Percentiles rank a stretch among this genome's conserved stretches.
Evolutionary conservation across 1,284 basidiomycete species (phyloP).

Genomic region (Termitomyces sp.): DNA sequence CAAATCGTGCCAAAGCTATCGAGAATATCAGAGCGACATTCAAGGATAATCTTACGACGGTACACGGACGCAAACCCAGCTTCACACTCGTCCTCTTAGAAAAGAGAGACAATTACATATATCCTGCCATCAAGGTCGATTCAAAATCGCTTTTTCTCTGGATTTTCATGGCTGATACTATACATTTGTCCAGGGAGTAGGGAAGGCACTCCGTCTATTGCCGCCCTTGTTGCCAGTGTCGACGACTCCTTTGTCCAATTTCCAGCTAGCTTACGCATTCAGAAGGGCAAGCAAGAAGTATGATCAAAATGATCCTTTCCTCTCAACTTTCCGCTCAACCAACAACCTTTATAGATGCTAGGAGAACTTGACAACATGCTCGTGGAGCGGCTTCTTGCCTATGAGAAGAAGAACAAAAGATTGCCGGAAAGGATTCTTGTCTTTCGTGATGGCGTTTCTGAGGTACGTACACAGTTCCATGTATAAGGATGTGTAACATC

Average conservation of each 20-base stretch:
- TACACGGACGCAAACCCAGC: constrained; percentile 35
- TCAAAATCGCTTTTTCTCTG: neutral
- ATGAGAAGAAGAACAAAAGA: constrained; percentile 44
- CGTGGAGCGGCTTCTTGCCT: constrained; percentile 58
- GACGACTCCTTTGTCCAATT: constrained; percentile 67
- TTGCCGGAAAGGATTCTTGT: constrained; percentile 64
- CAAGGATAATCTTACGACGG: constrained; percentile 23
- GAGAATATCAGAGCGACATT: constrained; percentile 37
- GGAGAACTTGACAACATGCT: constrained; percentile 62
- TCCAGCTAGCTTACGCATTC: constrained; percentile 62
- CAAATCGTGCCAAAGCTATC: constrained; percentile 38
- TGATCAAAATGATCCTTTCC: no score
- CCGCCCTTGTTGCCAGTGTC: constrained; percentile 69
- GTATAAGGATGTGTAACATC: constrained; percentile 2
- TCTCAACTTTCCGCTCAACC: neutral
- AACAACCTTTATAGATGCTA: constrained; percentile 48
- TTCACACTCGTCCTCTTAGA: constrained; percentile 65
- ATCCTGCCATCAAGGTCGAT: constrained; percentile 63
- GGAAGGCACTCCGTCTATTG: constrained; percentile 68
- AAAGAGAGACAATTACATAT: constrained; percentile 61
- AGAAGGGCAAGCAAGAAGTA: constrained; percentile 64
- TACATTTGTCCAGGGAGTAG: constrained; percentile 39
- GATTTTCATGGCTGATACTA: neutral
- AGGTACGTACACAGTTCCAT: constrained; percentile 37
- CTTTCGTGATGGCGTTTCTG: constrained; percentile 73